Conservation (phyloP, 768 basidiomycete species). For the Mycena pura region DNA sequence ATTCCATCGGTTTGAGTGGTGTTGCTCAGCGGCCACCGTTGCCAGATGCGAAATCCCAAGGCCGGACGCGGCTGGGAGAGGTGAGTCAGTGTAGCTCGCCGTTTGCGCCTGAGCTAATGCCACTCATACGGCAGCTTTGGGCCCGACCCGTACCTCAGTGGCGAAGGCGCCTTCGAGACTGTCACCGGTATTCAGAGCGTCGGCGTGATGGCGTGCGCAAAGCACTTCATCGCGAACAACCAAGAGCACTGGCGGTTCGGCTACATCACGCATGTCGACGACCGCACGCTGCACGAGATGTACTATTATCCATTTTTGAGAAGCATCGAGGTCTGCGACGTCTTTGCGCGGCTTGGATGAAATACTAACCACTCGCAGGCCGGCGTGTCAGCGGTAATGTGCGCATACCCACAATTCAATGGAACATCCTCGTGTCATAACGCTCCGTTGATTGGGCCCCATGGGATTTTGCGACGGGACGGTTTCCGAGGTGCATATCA, state of each 20-base stretch:
- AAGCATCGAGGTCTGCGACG: conserved; percentile 49
- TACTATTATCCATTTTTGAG: conserved; percentile 57
- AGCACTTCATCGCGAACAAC: no score
- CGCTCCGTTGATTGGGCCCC: conserved; percentile 50
- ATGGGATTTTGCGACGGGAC: conserved; percentile 44
- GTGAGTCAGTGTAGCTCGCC: conserved; percentile 31
- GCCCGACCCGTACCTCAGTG: conserved; percentile 67
- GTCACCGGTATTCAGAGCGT: no score
- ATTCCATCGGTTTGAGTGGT: not conserved
- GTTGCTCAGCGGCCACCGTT: conserved; percentile 1
- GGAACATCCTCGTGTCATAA: no score
- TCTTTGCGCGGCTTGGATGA: not conserved
- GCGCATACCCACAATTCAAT: no score
- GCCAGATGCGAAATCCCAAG: conserved; percentile 59
- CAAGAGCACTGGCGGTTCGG: conserved; percentile 59
- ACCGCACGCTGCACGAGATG: conserved; percentile 62
- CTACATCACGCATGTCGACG: conserved; percentile 55
- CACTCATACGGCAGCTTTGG: conserved; percentile 44
- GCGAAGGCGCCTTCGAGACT: conserved; percentile 67
- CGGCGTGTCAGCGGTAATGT: conserved; percentile 61
- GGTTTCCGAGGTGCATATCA: conserved; percentile 49
- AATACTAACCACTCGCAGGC: conserved; percentile 41
- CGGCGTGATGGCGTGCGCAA: no score
- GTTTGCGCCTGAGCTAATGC: not conserved
- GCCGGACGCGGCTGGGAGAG: no score